Percentiles rank a stretch among this genome's conserved stretches.
Evolutionary conservation across 2,329 filamentous ascomycete genomes (phyloP).

Genomic region (Claviceps sp.): DNA sequence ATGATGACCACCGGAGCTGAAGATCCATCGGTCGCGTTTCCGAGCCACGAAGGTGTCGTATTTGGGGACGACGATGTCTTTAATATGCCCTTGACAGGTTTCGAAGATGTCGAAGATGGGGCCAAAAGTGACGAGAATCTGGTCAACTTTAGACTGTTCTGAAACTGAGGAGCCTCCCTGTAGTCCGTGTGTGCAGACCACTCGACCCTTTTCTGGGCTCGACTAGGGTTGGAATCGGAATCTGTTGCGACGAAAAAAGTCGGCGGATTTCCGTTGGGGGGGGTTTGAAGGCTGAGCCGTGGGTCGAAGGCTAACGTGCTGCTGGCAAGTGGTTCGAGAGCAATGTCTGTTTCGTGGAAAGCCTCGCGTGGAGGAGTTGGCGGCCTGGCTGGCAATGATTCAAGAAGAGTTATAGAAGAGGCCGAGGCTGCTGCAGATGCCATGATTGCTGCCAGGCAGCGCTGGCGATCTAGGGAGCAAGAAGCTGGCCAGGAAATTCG

Average conservation of each 20-base stretch:
- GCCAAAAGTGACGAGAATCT: slow-evolving; percentile 28
- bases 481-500: slow-evolving; percentile 4
- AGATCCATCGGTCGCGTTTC: slow-evolving; percentile 27
- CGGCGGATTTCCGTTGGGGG: slow-evolving; percentile 35
- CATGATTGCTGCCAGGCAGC: slow-evolving; percentile 27
- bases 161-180: slow-evolving; percentile 36
- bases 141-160: slow-evolving; percentile 22
- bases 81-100: slow-evolving; percentile 56
- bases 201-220: slow-evolving; percentile 39
- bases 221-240: slow-evolving; percentile 29
- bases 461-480: slow-evolving; percentile 25
- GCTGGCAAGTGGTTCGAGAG: slow-evolving; percentile 21
- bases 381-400: slow-evolving; percentile 43
- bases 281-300: slow-evolving; percentile 31
- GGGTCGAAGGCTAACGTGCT: slow-evolving; percentile 25
- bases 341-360: slow-evolving; percentile 22
- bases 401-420: slow-evolving; percentile 26
- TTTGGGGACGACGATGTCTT: slow-evolving; percentile 50
- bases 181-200: slow-evolving; percentile 46
- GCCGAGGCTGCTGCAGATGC: slow-evolving; percentile 26
- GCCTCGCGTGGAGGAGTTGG: slow-evolving; percentile 55
- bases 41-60: slow-evolving; percentile 26
- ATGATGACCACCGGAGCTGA: slow-evolving; percentile 43
- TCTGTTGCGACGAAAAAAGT: slow-evolving; percentile 26
- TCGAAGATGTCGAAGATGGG: slow-evolving; percentile 25